phyloP scores from a whole-genome alignment of 2,329 filamentous ascomycete genomes.

The Endoconidiophora polonica region DNA sequence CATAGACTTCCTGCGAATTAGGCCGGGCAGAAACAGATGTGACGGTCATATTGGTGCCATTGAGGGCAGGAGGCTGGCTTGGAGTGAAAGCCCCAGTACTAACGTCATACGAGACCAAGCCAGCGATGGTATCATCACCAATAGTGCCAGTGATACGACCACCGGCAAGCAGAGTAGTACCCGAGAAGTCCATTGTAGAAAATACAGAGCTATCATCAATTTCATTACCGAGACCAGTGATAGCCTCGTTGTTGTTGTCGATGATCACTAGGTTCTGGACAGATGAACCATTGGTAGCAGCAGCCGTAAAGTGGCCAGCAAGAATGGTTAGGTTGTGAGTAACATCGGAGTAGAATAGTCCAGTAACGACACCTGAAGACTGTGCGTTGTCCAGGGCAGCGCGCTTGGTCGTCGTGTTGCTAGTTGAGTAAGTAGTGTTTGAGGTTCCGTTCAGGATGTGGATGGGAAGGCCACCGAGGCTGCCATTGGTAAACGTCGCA shows the following conservation, averaged over 20 bases:
- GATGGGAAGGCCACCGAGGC: slow-evolving; percentile 40
- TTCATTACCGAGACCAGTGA: slow-evolving; percentile 52
- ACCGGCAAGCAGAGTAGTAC: slow-evolving; percentile 61
- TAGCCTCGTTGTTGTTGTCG: slow-evolving; percentile 49
- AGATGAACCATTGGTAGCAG: slow-evolving; percentile 47
- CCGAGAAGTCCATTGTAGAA: slow-evolving; percentile 49
- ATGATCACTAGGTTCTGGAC: slow-evolving; percentile 72
- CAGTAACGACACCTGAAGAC: slow-evolving; percentile 53
- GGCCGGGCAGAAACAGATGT: slow-evolving; percentile 61
- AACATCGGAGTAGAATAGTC: slow-evolving; percentile 56
- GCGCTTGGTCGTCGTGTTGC: slow-evolving; percentile 22
- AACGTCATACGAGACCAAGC: slow-evolving; percentile 69
- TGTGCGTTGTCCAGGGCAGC: not conserved
- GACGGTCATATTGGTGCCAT: slow-evolving; percentile 54
- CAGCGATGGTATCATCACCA: slow-evolving; percentile 44
- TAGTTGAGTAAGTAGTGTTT: slow-evolving; percentile 22
- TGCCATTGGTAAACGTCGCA: slow-evolving; percentile 41
- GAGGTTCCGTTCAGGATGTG: slow-evolving; percentile 29
- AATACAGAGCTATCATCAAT: slow-evolving; percentile 61
- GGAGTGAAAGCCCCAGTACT: slow-evolving; percentile 39
- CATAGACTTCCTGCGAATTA: slow-evolving; percentile 56
- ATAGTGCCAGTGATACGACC: slow-evolving; percentile 61
- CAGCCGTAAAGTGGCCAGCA: slow-evolving; percentile 69
- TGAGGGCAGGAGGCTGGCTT: slow-evolving; percentile 59
- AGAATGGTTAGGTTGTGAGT: slow-evolving; percentile 70